Percentiles rank a stretch among this genome's conserved stretches.
phyloP scores from a whole-genome alignment of 805 yeast genomes.

The Yarrowia keelungensis region DNA sequence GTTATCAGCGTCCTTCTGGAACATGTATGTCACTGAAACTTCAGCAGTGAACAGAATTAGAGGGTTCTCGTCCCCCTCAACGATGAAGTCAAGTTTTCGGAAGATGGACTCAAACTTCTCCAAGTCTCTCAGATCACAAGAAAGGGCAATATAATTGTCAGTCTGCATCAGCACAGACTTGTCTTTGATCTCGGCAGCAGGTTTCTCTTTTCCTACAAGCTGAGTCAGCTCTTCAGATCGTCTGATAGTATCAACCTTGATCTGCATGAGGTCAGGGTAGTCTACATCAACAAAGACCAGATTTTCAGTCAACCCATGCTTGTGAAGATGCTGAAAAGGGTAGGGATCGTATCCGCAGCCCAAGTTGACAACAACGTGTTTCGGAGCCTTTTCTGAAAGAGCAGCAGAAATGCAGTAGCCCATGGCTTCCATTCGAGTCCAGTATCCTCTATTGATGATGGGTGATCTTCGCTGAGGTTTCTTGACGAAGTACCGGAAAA shows the following conservation, averaged over 20 bases:
- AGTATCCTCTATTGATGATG: constrained; percentile 80
- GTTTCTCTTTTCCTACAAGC: constrained; percentile 54
- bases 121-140: constrained; percentile 67
- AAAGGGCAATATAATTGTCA: constrained; percentile 60
- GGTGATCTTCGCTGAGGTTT: constrained; percentile 76
- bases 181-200: constrained; percentile 44
- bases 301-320: constrained; percentile 44
- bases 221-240: constrained; percentile 56
- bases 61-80: constrained; percentile 38
- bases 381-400: constrained; percentile 47
- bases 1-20: constrained; percentile 66
- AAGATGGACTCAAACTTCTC: constrained; percentile 48
- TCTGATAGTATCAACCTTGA: constrained; percentile 62
- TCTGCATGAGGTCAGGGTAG: constrained; percentile 69
- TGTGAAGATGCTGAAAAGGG: constrained; percentile 59
- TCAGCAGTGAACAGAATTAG: constrained; percentile 71
- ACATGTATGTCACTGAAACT: constrained; percentile 83
- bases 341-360: constrained; percentile 82
- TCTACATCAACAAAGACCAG: constrained; percentile 72
- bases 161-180: constrained; percentile 48
- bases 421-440: constrained; percentile 79
- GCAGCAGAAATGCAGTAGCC: constrained; percentile 60
- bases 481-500: constrained; percentile 72
- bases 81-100: constrained; percentile 18
- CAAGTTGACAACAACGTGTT: constrained; percentile 62